These are phyloP conservation scores for Pleurotus sapidus DNA, from an alignment of 768 basidiomycete genomes.

Conservation along the genomic window DNA sequence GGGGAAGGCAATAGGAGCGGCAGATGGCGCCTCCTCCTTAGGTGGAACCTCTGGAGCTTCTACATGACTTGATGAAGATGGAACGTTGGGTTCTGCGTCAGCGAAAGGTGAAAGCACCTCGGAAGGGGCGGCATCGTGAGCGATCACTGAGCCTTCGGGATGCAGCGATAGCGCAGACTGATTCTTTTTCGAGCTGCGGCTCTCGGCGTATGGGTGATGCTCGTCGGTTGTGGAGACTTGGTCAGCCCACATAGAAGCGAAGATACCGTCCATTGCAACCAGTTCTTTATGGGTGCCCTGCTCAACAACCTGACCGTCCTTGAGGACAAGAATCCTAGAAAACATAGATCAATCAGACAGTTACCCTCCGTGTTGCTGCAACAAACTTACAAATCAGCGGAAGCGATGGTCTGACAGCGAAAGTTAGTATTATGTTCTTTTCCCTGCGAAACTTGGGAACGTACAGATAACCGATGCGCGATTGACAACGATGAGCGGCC, in stretches of 20 bases:
- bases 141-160: conserved; percentile 24
- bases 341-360: conserved; percentile 7
- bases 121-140: conserved; percentile 12
- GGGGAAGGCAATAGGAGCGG: conserved; percentile 6
- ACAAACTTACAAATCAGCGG: conserved; percentile 53
- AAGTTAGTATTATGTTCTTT: conserved; percentile 12
- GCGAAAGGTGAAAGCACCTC: conserved; percentile 28
- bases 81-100: conserved; percentile 17
- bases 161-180: conserved; percentile 39
- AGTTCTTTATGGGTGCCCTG: conserved; percentile 79
- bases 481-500: conserved; percentile 76
- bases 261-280: conserved; percentile 64
- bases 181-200: conserved; percentile 33
- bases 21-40: conserved; percentile 8
- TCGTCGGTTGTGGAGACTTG: conserved; percentile 69
- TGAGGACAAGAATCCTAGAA: conserved; percentile 81
- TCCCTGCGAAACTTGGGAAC: conserved; percentile 20
- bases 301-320: conserved; percentile 87
- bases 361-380: background rate
- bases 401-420: conserved; percentile 45
- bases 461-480: conserved; percentile 74
- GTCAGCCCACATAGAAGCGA: conserved; percentile 88
- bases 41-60: background rate
- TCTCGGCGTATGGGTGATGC: conserved; percentile 33
- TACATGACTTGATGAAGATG: conserved; percentile 12